Conservation (phyloP, 768 basidiomycete species). For the Pleurotus ostreatus region DNA sequence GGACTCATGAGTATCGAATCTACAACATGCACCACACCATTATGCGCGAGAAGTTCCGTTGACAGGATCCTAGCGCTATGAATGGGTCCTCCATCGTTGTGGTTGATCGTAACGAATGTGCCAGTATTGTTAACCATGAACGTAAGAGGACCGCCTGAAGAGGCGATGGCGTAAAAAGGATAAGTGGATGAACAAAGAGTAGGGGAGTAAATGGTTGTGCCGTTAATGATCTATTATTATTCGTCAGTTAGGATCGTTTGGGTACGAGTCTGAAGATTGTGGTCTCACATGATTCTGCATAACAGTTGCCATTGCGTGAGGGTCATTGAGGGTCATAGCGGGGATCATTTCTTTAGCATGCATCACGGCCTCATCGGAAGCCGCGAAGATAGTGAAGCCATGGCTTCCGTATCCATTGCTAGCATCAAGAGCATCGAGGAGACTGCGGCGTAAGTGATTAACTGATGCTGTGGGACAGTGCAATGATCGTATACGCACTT, state of each 20-base stretch:
- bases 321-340: slow-evolving; percentile 30
- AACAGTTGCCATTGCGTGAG: slow-evolving; percentile 31
- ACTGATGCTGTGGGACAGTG: background rate
- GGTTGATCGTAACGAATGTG: slow-evolving; percentile 31
- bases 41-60: slow-evolving; percentile 46
- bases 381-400: slow-evolving; percentile 56
- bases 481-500: background rate
- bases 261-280: too few species aligned
- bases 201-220: slow-evolving; percentile 50
- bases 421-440: slow-evolving; percentile 4
- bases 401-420: slow-evolving; percentile 10
- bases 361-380: slow-evolving; percentile 37
- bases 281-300: slow-evolving; percentile 46
- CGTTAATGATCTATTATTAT: slow-evolving; percentile 42
- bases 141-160: slow-evolving; percentile 34
- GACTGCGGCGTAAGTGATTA: background rate
- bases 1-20: slow-evolving; percentile 16
- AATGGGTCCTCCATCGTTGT: background rate
- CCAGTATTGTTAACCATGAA: slow-evolving; percentile 44
- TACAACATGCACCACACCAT: slow-evolving; percentile 56
- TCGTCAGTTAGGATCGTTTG: background rate
- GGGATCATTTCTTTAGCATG: slow-evolving; percentile 20
- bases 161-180: slow-evolving; percentile 32
- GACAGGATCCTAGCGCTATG: slow-evolving; percentile 41
- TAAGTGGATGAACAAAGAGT: slow-evolving; percentile 22